Conservation (phyloP, 2,329 filamentous ascomycete genomes). For the Sphaerulina vaccinii region DNA sequence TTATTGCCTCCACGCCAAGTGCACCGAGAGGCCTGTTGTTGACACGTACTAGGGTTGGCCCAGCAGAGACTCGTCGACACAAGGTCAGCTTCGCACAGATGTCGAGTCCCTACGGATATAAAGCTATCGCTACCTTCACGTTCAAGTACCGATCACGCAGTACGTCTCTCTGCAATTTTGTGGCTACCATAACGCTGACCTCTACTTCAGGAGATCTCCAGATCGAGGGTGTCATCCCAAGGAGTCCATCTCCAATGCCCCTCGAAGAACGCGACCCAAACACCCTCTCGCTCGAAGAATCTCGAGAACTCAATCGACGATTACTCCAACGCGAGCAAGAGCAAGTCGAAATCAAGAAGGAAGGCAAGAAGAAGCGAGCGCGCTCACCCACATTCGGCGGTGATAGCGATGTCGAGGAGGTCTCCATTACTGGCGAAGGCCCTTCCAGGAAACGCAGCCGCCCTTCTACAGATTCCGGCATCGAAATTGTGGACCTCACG, state of each 20-base stretch:
- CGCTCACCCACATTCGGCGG: constrained; percentile 18
- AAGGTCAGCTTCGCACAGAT: neutral
- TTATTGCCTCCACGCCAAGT: no score
- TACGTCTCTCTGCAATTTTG: constrained; percentile 12
- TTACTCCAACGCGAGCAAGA: constrained; percentile 10
- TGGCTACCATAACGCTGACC: neutral
- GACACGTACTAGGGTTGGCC: constrained; percentile 13
- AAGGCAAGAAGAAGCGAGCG: constrained; percentile 27
- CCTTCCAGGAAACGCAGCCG: constrained; percentile 15
- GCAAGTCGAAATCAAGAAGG: constrained; percentile 14
- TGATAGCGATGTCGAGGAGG: constrained; percentile 22
- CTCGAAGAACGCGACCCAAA: constrained; percentile 32
- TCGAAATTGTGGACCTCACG: constrained; percentile 30
- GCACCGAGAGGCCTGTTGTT: no score
- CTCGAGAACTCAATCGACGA: constrained; percentile 26
- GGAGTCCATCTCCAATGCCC: constrained; percentile 28
- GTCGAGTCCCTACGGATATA: constrained; percentile 21
- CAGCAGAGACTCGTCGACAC: neutral
- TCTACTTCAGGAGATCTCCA: constrained; percentile 30
- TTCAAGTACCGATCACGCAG: constrained; percentile 34
- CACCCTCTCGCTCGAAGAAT: constrained; percentile 27
- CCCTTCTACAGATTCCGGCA: constrained; percentile 22
- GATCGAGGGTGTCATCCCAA: constrained; percentile 31
- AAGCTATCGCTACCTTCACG: constrained; percentile 22
- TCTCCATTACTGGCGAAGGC: constrained; percentile 12